Percentiles rank a stretch among this genome's conserved stretches.
These are phyloP conservation scores for Lagerstroemia fauriei DNA, from an alignment of 441 rosid genomes.

Conservation along the genomic window DNA sequence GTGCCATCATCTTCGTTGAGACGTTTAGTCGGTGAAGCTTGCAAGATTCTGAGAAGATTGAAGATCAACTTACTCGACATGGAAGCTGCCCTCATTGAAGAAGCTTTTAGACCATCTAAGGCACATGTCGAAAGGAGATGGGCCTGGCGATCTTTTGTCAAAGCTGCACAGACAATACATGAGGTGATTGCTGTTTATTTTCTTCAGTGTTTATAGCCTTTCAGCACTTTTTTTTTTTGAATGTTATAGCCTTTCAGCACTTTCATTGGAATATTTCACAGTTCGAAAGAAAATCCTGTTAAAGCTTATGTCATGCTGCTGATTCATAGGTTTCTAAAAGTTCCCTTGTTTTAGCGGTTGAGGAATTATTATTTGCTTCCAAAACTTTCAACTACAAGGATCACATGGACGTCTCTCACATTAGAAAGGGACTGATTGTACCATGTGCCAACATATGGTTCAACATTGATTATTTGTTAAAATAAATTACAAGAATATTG, in stretches of 20 bases:
- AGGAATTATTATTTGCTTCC: neutral
- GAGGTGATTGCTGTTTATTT: slow-evolving; percentile 55
- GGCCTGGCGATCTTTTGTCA: slow-evolving; percentile 85
- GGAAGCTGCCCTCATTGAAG: slow-evolving; percentile 84
- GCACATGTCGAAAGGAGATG: slow-evolving; percentile 58
- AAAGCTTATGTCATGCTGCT: neutral
- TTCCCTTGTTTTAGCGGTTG: neutral
- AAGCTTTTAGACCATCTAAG: slow-evolving; percentile 72
- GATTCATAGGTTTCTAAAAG: neutral
- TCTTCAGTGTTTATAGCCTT: slow-evolving; percentile 11
- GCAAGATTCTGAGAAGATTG: slow-evolving; percentile 53
- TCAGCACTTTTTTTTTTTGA: neutral
- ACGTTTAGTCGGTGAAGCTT: slow-evolving; percentile 64
- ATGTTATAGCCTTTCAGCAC: neutral
- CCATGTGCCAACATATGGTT: neutral
- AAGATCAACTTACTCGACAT: slow-evolving; percentile 88
- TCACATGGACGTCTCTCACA: neutral
- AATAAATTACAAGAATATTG: neutral
- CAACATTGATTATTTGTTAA: neutral
- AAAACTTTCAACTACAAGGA: neutral
- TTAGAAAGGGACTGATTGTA: neutral
- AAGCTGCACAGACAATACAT: slow-evolving; percentile 75
- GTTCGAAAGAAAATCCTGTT: neutral
- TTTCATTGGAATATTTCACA: neutral
- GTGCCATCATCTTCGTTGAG: slow-evolving; percentile 76